Base-by-base conservation (phyloP, 2,329 filamentous ascomycete genomes). In the Ampelomyces quisqualis region DNA sequence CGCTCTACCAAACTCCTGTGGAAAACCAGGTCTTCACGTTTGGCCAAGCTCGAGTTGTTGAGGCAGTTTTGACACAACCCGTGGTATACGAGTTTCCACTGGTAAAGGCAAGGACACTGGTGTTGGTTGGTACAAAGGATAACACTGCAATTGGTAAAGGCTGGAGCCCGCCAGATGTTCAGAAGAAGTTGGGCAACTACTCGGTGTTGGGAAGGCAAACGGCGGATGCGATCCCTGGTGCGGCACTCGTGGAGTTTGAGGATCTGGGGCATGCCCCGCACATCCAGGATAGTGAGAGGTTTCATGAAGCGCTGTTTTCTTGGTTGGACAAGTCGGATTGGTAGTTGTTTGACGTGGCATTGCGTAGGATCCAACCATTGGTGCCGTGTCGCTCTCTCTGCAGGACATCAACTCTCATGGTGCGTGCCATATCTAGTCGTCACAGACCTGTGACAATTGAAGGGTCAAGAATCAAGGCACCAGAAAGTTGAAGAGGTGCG, bases 111-210 rank as follows among this genome's bases (percentile, higher is more conserved):
- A 68, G 65, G 32, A 77, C 76, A 2, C 60, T 79, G 15, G 56
- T 81, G 38, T 56, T 80, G 34, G 68, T 78, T 34, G 77, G 77
- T 1, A 71, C 72, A 21, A 72, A 73, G 55, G 77, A 80, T 45
- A 76, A 67, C 24, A 80, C 78, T 2, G 78, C 77, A 11, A 76
- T 80, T 34, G 77, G 78, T 0, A 76, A 76, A 53, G 69, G 71
- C 35, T 80, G 77, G 76, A 53, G 53, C 17, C 57, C 59, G 10
- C 45, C 54, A 5, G 51, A 49, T 3, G 56, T 61, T n/a, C 47
- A 57, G 21, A 39, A 33, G 4, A 46, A 38, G 49, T 52, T 80
- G 10, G 77, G 77, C 0, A 70, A 74, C 48, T 80, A 78, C 45
- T 65, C 73, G 34, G 57, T 75, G 3, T 58, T 81, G 8, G 77